A percentile compares a stretch with the other conserved stretches of the same genome.
phyloP scores from a whole-genome alignment of 163 green algal genomes.

The Scenedesmus sp. region DNA sequence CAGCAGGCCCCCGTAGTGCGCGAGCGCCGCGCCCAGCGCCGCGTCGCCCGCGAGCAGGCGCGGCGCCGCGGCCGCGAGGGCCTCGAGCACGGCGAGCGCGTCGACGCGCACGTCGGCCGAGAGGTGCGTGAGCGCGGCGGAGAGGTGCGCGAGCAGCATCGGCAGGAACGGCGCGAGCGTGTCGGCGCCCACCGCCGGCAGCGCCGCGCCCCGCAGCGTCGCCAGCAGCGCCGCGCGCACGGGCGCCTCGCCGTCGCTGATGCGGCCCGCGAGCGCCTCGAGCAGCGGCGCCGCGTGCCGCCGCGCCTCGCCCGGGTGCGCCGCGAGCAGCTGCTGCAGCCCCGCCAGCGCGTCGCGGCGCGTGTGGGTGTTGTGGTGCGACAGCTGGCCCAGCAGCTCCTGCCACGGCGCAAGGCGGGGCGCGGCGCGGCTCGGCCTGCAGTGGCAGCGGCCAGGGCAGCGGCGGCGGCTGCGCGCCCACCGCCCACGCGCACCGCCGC shows the following conservation, averaged over 20 bases:
- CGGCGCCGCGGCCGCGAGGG: constrained; percentile 20
- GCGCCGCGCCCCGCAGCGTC: constrained; percentile 60
- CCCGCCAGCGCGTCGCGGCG: constrained; percentile 73
- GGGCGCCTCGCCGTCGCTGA: constrained; percentile 66
- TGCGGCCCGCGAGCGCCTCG: constrained; percentile 59
- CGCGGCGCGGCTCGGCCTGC: too few relatives aligned
- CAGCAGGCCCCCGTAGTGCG: constrained; percentile 75
- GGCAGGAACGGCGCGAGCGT: constrained; percentile 80
- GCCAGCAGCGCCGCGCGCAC: constrained; percentile 67
- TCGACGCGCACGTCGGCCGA: constrained; percentile 53
- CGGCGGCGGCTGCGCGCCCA: too few relatives aligned
- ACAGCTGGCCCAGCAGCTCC: constrained; percentile 81
- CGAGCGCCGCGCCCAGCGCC: constrained; percentile 40
- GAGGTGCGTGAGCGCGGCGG: constrained; percentile 66
- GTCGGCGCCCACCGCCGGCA: constrained; percentile 60
- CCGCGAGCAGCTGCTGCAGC: constrained; percentile 65
- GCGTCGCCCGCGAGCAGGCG: background rate
- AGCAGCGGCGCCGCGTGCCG: constrained; percentile 49
- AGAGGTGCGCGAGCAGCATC: constrained; percentile 83
- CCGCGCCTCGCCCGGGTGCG: constrained; percentile 59
- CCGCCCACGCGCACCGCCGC: too few relatives aligned
- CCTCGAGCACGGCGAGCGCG: constrained; percentile 38
- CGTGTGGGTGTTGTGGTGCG: constrained; percentile 77
- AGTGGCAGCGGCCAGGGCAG: background rate
- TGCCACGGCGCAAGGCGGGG: constrained; percentile 47